Conservation (phyloP, 1,284 basidiomycete species). For the Marasmius tenuissimus region DNA sequence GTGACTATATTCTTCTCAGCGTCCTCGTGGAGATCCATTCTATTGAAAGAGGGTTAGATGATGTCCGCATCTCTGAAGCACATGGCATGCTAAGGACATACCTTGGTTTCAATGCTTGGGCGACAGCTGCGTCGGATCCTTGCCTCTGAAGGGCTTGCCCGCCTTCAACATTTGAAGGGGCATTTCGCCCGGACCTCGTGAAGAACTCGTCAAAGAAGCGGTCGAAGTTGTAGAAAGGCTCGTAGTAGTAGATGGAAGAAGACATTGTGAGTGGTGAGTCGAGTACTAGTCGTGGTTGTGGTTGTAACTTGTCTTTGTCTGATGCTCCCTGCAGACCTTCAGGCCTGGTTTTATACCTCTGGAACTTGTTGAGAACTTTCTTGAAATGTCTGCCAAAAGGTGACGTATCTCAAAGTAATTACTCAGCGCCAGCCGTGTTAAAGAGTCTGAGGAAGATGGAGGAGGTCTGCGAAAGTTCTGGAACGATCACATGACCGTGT, state of each 20-base stretch:
- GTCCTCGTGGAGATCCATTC: constrained; percentile 21
- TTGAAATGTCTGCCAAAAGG: neutral
- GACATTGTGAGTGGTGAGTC: neutral
- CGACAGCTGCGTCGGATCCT: neutral
- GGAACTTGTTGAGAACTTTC: neutral
- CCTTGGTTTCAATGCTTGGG: constrained; percentile 8
- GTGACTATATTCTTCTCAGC: constrained; percentile 14
- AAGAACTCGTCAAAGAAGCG: constrained; percentile 20
- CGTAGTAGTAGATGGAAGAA: constrained; percentile 20
- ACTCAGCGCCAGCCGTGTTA: no score
- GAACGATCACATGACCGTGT: neutral
- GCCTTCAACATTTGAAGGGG: neutral
- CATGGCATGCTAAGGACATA: neutral
- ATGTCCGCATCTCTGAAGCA: no score
- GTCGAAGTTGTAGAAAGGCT: constrained; percentile 21
- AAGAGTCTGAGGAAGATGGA: neutral
- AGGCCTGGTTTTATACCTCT: neutral
- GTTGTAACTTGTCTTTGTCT: neutral
- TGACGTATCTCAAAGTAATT: neutral
- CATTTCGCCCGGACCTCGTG: neutral
- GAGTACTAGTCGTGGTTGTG: neutral
- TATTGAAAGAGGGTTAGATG: neutral
- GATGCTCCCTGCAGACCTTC: neutral
- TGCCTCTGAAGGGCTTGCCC: neutral
- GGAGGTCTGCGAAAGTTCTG: neutral